phyloP scores from a whole-genome alignment of 2,329 filamentous ascomycete genomes.

The Colletotrichum tamarilloi region DNA sequence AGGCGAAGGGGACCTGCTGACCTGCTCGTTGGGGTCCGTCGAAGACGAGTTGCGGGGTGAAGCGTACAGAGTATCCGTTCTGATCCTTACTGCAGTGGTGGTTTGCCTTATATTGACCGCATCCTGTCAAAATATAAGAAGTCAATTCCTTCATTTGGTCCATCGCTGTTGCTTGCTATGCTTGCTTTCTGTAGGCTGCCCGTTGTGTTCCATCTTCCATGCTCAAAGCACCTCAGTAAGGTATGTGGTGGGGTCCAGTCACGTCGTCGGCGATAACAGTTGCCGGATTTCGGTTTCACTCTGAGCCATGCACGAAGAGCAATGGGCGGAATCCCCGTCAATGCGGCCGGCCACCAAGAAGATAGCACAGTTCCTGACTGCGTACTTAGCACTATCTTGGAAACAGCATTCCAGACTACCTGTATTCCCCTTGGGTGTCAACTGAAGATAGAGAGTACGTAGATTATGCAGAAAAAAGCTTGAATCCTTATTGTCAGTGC shows the following conservation, averaged over 20 bases:
- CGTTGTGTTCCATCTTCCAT: neutral
- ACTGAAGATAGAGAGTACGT: constrained; percentile 22
- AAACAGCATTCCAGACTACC: neutral
- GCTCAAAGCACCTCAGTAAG: too few relatives aligned
- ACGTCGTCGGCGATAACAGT: constrained; percentile 10
- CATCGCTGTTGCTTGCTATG: neutral
- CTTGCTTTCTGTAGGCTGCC: neutral
- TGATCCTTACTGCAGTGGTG: too few relatives aligned
- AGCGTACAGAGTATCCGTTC: neutral
- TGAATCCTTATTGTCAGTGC: constrained; percentile 14
- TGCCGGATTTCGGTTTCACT: constrained; percentile 11
- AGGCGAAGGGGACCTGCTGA: constrained; percentile 25
- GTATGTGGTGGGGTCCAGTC: neutral
- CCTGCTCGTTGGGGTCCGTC: constrained; percentile 10
- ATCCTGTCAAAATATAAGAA: neutral
- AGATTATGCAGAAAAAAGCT: constrained; percentile 26
- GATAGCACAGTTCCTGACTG: neutral
- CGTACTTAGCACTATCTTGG: neutral
- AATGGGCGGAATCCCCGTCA: neutral
- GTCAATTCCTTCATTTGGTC: neutral
- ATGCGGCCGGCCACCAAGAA: neutral
- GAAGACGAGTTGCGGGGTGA: neutral
- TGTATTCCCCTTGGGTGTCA: constrained; percentile 1
- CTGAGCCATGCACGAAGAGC: neutral
- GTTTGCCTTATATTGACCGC: neutral